Base-by-base conservation (phyloP, 2,329 filamentous ascomycete genomes). In the Cladorrhinum sp. region DNA sequence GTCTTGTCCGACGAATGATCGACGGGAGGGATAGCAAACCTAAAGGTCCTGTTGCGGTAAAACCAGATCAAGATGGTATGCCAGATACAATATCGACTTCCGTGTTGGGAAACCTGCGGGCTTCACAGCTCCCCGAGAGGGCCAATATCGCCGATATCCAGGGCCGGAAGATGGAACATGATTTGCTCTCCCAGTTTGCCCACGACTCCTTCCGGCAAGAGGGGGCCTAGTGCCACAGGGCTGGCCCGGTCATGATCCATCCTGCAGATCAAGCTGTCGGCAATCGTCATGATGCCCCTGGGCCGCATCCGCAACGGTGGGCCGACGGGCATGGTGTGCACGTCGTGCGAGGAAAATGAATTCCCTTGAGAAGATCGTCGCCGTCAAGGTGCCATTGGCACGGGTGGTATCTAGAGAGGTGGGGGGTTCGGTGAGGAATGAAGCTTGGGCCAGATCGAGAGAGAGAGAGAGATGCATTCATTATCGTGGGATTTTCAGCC, bases 221-320 rank as follows among this genome's bases (percentile, higher is more conserved):
- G 23, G 28, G 39, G 54, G 39, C 26, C 12, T 26, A 20, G 54
- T 30, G 9, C 42, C 42, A 36, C 53, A 55, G 30, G 33, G 20
- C 53, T 24, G 14, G 33, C 21, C 53, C 30, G 21, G 16, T 36
- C 53, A 24, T 28, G 26, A 28, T 28, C n/a, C 33, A 16, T 24
- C 33, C 53, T 55, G 30, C 53, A 24, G 53, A 39, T 26, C 39
- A 42, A 46, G 36, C 53, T 42, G 53, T 46, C 39, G 53, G 26
- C 18, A 46, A 46, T 46, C 42, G 16, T 46, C 33, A 36, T 30
- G 6, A n/a, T 42, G 36, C 36, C 36, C 36, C 36, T 42, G 36
- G 16, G 36, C 5, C 36, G 16, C 18, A 28, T 26, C 49, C 24
- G 49, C 49, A 51, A 51, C 49, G 49, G 49, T 26, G 10, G 49